phyloP scores from a whole-genome alignment of 805 yeast species.

The Starmerella scarabaei region DNA sequence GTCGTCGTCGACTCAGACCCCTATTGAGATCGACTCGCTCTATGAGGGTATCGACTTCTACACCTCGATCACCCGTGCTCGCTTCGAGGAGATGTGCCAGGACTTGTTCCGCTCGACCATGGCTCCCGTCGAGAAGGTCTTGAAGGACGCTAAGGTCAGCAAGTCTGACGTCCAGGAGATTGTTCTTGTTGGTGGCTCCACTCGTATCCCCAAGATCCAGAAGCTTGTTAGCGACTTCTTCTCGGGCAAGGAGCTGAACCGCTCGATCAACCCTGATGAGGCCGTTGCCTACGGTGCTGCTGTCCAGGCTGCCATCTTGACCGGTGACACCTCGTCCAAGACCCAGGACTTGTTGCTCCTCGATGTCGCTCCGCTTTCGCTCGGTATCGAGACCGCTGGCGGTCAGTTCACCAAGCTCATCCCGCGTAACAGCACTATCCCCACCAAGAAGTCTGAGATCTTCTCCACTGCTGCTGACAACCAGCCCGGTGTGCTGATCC shows the following conservation, averaged over 20 bases:
- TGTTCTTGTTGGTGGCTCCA: conserved; percentile 94
- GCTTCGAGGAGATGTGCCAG: conserved; percentile 93
- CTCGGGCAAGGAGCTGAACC: conserved; percentile 95
- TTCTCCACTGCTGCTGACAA: conserved; percentile 96
- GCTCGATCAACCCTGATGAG: conserved; percentile 95
- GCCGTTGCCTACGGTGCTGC: conserved; percentile 99
- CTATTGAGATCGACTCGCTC: conserved; percentile 87
- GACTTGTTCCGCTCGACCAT: conserved; percentile 86
- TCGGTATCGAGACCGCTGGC: conserved; percentile 98
- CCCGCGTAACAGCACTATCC: conserved; percentile 96
- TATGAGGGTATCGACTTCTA: conserved; percentile 93
- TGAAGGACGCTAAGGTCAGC: conserved; percentile 80
- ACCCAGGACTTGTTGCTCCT: conserved; percentile 87
- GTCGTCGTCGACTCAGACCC: conserved; percentile 89
- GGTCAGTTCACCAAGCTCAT: conserved; percentile 98
- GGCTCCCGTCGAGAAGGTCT: conserved; percentile 91
- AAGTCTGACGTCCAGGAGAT: conserved; percentile 84
- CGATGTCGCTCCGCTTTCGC: conserved; percentile 94
- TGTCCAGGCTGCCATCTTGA: conserved; percentile 91
- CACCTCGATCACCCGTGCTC: conserved; percentile 92
- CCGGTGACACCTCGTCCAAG: conserved; percentile 93
- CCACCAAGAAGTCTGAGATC: conserved; percentile 93
- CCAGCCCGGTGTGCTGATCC: conserved; percentile 97
- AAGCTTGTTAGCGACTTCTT: conserved; percentile 91
- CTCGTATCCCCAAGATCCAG: conserved; percentile 96